Conservation (phyloP, 2,329 filamentous ascomycete species). For the Emericellopsis cladophorae region DNA sequence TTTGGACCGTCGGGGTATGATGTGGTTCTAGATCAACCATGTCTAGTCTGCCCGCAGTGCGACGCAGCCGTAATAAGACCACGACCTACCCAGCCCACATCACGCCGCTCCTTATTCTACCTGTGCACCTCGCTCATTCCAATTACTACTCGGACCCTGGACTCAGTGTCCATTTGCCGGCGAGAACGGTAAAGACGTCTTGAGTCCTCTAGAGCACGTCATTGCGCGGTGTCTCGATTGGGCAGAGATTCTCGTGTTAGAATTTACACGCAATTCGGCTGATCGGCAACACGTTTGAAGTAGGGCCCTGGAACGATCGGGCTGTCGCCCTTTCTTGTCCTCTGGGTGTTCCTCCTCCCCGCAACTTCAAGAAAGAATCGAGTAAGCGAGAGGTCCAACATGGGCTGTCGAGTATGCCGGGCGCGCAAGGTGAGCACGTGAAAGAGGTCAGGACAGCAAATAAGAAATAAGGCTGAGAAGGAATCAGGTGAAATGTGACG, state of each 20-base stretch:
- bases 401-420: conserved; percentile 27
- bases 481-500: conserved; percentile 26
- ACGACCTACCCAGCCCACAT: no score
- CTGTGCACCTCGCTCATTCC: no score
- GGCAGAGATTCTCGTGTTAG: background rate
- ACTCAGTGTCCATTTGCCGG: no score
- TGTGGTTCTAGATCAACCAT: no score
- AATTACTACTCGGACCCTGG: no score
- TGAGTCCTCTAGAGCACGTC: conserved; percentile 1
- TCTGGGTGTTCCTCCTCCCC: background rate
- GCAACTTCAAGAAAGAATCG: background rate
- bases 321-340: background rate
- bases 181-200: conserved; percentile 1
- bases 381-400: conserved; percentile 6
- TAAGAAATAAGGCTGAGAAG: background rate
- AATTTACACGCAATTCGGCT: background rate
- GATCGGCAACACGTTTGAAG: background rate
- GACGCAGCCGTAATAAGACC: no score
- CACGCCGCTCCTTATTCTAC: no score
- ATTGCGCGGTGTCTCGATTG: conserved; percentile 1
- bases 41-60: no score
- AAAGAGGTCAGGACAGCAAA: background rate
- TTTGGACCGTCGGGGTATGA: no score
- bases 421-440: conserved; percentile 21
- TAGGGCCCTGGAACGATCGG: background rate